Base-by-base conservation (phyloP, 2,329 filamentous ascomycete species). In the Myotisia sp. region DNA sequence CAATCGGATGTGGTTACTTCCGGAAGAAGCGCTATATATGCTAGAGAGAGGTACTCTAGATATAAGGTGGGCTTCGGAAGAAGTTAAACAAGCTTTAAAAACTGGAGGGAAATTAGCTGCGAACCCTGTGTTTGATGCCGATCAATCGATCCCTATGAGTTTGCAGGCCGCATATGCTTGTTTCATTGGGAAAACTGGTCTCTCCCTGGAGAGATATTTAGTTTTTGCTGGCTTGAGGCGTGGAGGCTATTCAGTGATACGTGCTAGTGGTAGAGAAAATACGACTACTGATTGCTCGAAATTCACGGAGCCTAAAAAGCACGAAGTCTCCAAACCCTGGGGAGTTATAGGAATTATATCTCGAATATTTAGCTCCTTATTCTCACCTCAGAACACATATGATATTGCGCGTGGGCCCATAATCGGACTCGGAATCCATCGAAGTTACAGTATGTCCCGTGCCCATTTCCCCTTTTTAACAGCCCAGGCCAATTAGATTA, bases 1-100 rank as follows among this genome's bases (percentile, higher is more conserved):
- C 40, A 70, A 76, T 19, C 74, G 70, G 42, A 61, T 86, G 26
- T 94, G 86, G 86, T 53, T 98, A 33, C 56, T 93, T 24, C 87
- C 87, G 0, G 90, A 98, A 52, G 90, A 98, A 57, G 82, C 85
- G 4, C 65, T 98, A 34, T 94, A 85, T 49, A 56, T 94, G 42
- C 66, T 95, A 6, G 90, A 98, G 62, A 67, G 90, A 47, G 90
- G 87, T 0, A 85, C 73, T 29, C 49, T 95, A 48, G 84, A 95
- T 55, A 68, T 94, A 26, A 77, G 85, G 65, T 94, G 83, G 82
- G 83, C 83, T 2, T 58, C 61, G 28, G 45, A 45, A 7, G 45
- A 65, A 26, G 16, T 31, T 18, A 26, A 42, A 39, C 3, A 37
- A 33, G n/a, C n/a, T n/a, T n/a, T n/a, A n/a, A n/a, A n/a, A n/a